Base-by-base conservation (phyloP, 495 filamentous ascomycete genomes). In the Annulohypoxylon nitens region DNA sequence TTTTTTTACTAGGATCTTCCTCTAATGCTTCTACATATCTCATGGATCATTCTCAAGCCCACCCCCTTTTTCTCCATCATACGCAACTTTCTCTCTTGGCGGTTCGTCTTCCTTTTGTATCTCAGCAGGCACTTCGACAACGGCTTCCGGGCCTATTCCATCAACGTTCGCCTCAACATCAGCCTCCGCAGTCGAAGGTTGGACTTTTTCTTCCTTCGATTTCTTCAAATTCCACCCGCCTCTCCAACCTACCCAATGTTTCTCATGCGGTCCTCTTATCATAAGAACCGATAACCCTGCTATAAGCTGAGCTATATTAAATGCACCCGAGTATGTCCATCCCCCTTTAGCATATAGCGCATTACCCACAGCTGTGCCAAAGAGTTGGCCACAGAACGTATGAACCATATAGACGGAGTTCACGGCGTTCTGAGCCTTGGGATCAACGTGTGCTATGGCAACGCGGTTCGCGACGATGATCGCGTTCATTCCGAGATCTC, bases 371-470 rank as follows among this genome's bases (percentile, higher is more conserved):
- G 88, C 83, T 0, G 92, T 94, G 0, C 92, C 92, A 69, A 88
- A 86, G 3, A 94, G 76, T 81, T 93, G 91, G 0, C 92, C 92
- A 69, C 84, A 88, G 74, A 94, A 94, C 0, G 86, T 88, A 18
- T 83, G 79, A 0, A 94, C 83, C 92, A 93, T 93, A 70, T 90
- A 94, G 7, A 88, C 88, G 0, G 92, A 92, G 73, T 94, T 94
- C 14, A 93, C 85, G 2, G 91, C 77, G 75, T 92, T 93, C 14
- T 91, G 81, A 0, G 88, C 90, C 73, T 88, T 90, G 1, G 90
- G 87, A 39, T 89, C 90, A 16, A 93, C 86, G 3, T 80, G 78
- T 61, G 91, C 92, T n/a, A 93, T 91, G 0, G 88, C 84, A 2
- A 83, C 84, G 0, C 91, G 82, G 66, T 93, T 93, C 2, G 91